These are phyloP conservation scores for Penicillium occitanis DNA, from an alignment of 2,329 filamentous ascomycete genomes.

Conservation along the genomic window DNA sequence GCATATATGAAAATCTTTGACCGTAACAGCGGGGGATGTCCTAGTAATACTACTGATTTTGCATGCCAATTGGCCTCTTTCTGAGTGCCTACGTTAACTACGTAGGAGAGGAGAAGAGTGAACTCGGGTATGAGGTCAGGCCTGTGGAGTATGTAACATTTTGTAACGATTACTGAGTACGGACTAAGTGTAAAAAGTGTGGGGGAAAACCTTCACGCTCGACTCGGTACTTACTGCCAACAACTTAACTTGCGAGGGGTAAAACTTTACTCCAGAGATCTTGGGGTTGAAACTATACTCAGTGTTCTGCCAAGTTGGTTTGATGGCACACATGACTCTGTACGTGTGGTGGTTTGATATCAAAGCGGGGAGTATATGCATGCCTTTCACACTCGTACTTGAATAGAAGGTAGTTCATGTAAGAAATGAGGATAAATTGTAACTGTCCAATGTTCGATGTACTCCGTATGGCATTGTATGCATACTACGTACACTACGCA, in stretches of 20 bases:
- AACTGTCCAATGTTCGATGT: not conserved
- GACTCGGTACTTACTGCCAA: not conserved
- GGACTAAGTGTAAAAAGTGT: not conserved
- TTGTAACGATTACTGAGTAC: not conserved
- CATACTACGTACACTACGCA: not conserved
- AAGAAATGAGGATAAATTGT: not conserved
- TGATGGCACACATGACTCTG: conserved; percentile 2
- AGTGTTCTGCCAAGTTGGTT: not conserved
- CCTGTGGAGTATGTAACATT: not conserved
- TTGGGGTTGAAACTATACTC: not conserved
- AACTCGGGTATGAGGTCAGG: conserved; percentile 2
- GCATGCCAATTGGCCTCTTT: not conserved
- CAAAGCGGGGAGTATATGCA: not conserved
- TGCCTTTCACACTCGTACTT: not conserved
- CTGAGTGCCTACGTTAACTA: not conserved
- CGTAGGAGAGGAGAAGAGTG: not conserved
- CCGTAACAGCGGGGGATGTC: not conserved
- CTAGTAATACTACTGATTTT: not conserved
- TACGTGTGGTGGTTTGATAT: not conserved
- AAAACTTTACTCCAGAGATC: not conserved
- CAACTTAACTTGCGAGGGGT: conserved; percentile 4
- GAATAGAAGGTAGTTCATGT: not conserved
- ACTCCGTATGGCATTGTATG: not conserved
- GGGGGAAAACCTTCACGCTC: not conserved
- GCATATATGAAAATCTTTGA: not conserved